These are phyloP conservation scores for Stephania cephalantha DNA, from an alignment of 164 flowering plant genomes.

Conservation along the genomic window DNA sequence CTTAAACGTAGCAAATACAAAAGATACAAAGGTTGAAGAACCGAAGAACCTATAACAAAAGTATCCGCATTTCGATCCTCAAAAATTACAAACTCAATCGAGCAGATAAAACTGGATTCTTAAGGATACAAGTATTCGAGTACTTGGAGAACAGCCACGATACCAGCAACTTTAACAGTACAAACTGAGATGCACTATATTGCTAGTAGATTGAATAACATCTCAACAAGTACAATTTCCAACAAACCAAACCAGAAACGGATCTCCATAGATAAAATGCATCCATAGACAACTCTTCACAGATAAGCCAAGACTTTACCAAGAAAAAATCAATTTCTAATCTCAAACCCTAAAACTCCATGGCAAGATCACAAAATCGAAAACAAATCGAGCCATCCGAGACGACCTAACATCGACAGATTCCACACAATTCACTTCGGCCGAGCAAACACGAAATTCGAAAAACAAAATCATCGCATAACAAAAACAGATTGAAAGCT, in stretches of 20 bases:
- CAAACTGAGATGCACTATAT: background rate
- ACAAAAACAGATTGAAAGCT: background rate
- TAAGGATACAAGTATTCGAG: background rate
- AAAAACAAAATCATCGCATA: background rate
- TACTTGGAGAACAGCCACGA: background rate
- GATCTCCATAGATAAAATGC: background rate
- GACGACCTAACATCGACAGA: background rate
- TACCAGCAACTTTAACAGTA: background rate
- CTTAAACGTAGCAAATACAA: background rate
- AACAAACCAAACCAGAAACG: background rate
- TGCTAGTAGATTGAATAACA: background rate
- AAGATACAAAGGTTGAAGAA: background rate
- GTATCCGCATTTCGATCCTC: background rate
- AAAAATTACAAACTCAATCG: background rate
- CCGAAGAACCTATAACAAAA: background rate
- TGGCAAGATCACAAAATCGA: background rate
- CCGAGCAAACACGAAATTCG: background rate
- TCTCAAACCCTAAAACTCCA: slow-evolving; percentile 1
- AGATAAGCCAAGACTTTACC: background rate
- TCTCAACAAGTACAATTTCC: background rate
- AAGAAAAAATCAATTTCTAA: background rate
- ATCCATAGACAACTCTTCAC: background rate
- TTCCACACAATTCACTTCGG: background rate
- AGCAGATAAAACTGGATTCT: background rate
- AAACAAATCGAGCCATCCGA: background rate